Base-by-base conservation (phyloP, 768 basidiomycete genomes). In the Mycena indigotica region DNA sequence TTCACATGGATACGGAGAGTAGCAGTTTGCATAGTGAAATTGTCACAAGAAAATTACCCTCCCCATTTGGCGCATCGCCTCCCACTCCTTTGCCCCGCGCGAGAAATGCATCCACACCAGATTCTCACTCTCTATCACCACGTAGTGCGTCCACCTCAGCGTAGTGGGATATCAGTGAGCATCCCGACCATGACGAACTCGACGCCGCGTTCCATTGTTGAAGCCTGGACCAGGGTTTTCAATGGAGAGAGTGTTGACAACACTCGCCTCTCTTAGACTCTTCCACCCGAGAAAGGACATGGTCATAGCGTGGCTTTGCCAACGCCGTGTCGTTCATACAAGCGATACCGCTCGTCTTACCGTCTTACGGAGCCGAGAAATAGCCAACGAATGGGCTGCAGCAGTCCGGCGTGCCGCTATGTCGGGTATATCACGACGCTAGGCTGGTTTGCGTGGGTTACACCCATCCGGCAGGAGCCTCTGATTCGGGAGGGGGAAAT, bases 141-240 rank as follows among this genome's bases (percentile, higher is more conserved):
- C n/a, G 32, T 35, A 35, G 32, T 35, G 32, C 32, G 32, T 35
- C 45, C 23, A 44, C 5, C 59, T 55, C 3, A 13, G 19, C 5
- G 32, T 23, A 56, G 21, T 16, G 59, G 59, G 24, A 46, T 32
- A 16, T 41, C 46, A 2, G 54, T 39, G 3, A n/a, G 21, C 8
- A 15, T 19, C 13, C 48, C n/a, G 28, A 19, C 25, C 17, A 56
- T n/a, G 2, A 21, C 26, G 17, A 56, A 48, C 28, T 49, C 13
- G 16, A 56, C 55, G 25, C 55, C n/a, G n/a, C n/a, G n/a, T n/a
- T n/a, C 53, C 10, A 32, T 61, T 2, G 30, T 61, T 13, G 39
- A 29, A 17, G 60, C 55, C 15, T 61, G 60, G 56, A 54, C 60
- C 16, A 55, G 54, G 6, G 21, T 61, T 17, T 15, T 61, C 10